Evolutionary conservation across 495 filamentous ascomycete genomes (phyloP), one percentile per base, ranked within the genome.

Genomic region (Haplographium delicatum): DNA sequence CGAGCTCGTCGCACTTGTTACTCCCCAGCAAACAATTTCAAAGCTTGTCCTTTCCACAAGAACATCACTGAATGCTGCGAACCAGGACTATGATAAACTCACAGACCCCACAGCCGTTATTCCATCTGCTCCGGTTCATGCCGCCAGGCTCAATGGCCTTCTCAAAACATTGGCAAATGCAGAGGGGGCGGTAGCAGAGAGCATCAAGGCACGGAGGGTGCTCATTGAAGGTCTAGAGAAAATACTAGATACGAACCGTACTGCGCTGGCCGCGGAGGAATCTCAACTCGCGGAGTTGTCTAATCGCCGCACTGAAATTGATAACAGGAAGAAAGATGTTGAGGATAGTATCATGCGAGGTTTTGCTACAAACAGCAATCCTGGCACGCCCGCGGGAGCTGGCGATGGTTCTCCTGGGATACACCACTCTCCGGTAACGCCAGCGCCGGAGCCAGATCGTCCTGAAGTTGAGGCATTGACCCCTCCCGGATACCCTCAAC

Each of bases 141-240:
- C 93, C 1, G 94, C 94, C 23, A 85, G 89, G 13, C 83, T 98
- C 16, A 88, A 83, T 54, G 82, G 87, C 3, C 72, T 99, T 6
- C 74, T 97, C 42, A 95, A 93, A 69, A 82, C 79, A 2, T 78
- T 99, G 13, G 89, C 90, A 27, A 88, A 80, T 47, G 93, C 93
- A n/a, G 89, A 97, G 67, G 85, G 81, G 34, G 91, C 91, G 0
- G 88, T 97, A 1, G 84, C 87, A 3, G 89, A 94, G 50, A 85
- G 85, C 51, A 88, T 99, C 62, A 91, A 91, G 60, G 87, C 90
- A 2, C 86, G 94, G 15, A 76, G 76, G 33, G 75, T 81, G 18
- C 73, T 97, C 18, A 82, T 97, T 10, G 71, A 76, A 19, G 89
- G 82, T 2, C 73, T 97, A 5, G 89, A 96, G 66, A 91, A 86